Evolutionary conservation across 805 yeast species (phyloP), one percentile per base, ranked within the genome.

Genomic region (Candida takata): DNA sequence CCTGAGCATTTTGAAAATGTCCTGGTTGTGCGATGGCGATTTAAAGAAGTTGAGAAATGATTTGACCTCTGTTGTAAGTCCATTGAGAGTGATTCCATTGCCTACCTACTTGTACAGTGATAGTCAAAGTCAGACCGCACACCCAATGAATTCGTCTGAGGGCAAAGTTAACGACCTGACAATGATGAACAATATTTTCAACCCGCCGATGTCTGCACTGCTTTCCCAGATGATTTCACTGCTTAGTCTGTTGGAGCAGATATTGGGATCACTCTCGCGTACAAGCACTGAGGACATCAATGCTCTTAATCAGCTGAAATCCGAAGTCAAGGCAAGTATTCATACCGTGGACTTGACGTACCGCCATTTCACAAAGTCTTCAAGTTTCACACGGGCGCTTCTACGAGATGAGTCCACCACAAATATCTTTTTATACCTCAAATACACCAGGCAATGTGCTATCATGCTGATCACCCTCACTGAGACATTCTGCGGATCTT

Each of bases 401-500:
- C 37, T 64, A 13, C 46, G 47, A 4, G 61, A 61, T 36, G 59
- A 58, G 19, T 57, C 61, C 5, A 55, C 60, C 15, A 61, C 62
- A 23, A 58, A 62, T 31, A 57, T 64, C 16, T 63, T 69, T 41
- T 43, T 69, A 12, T 61, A 62, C 33, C 37, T 69, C 4, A 54
- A 69, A 40, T 67, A 65, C 33, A 38, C 66, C 5, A 52, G 69
- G 40, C 69, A 65, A 37, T 51, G 69, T 2, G 63, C 71, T 3
- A 60, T 64, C 16, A 47, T 55, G 41, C 28, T 64, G n/a, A 30
- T 62, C 5, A 40, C 47, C 3, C 51, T 58, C 0, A 31, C 52
- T 2, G 49, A 54, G 3, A 23, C 39, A 3, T n/a, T 43, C 10
- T 15, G 27, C 6, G 12, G 31, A 6, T 16, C 36, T 1, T 24